Conservation (phyloP, 2,329 filamentous ascomycete species). For the Sclerotinia glacialis region DNA sequence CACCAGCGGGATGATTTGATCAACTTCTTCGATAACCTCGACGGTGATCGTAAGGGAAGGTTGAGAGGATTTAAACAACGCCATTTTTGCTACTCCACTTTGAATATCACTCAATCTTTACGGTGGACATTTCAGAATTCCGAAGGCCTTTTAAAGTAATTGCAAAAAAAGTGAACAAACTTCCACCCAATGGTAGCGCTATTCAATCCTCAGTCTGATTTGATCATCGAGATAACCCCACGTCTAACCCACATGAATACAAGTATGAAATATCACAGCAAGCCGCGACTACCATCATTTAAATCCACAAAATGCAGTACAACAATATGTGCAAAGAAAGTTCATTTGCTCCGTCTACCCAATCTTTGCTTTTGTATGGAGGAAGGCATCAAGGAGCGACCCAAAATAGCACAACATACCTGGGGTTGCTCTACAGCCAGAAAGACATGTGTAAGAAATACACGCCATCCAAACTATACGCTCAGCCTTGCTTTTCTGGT, state of each 20-base stretch:
- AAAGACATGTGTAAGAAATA: neutral
- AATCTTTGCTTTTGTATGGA: neutral
- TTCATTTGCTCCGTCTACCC: neutral
- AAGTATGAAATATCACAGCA: neutral
- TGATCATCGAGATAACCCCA: neutral
- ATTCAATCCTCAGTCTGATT: neutral
- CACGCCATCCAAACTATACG: neutral
- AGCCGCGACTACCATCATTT: neutral
- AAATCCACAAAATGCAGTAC: neutral
- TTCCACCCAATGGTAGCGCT: neutral
- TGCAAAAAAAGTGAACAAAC: neutral
- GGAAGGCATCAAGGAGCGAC: neutral
- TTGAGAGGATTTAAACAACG: neutral
- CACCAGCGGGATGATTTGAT: neutral
- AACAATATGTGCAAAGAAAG: neutral
- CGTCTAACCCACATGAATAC: neutral
- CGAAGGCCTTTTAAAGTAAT: neutral
- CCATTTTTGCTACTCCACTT: neutral
- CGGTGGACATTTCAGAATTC: neutral
- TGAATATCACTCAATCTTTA: neutral
- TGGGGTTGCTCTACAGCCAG: neutral
- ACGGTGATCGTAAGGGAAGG: neutral
- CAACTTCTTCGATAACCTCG: neutral
- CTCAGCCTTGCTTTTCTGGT: neutral
- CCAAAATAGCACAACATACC: neutral